These are phyloP conservation scores for Oenanthe javanica DNA, from an alignment of 140 eudicot genomes.

Conservation along the genomic window DNA sequence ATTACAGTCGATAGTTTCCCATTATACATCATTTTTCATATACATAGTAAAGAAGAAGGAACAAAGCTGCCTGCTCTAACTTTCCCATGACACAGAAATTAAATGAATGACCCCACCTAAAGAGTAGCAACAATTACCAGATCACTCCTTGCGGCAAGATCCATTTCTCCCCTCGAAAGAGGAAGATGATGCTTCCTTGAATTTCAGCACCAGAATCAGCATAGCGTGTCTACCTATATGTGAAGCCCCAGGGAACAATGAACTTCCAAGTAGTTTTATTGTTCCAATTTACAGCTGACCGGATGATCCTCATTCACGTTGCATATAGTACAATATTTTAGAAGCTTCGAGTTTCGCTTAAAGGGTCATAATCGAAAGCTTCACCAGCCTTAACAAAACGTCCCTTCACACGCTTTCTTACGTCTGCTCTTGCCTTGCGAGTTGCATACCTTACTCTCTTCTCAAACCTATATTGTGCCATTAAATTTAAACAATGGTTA, in stretches of 20 bases:
- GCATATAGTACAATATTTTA: conserved; percentile 4
- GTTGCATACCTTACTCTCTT: conserved; percentile 60
- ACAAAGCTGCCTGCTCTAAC: neutral
- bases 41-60: neutral
- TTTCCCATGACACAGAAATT: neutral
- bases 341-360: conserved; percentile 39
- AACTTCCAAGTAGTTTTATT: neutral
- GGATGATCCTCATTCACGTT: neutral
- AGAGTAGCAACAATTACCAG: neutral
- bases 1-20: neutral
- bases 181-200: neutral
- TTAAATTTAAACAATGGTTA: neutral
- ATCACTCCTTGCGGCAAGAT: neutral
- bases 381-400: conserved; percentile 79
- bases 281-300: conserved; percentile 1
- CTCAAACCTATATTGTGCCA: conserved; percentile 35
- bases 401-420: conserved; percentile 73
- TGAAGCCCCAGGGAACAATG: neutral
- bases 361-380: conserved; percentile 63
- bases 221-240: neutral
- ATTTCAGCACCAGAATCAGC: conserved; percentile 2
- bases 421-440: conserved; percentile 73
- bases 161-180: neutral
- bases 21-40: neutral
- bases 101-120: neutral